Conservation (phyloP, 148 eudicot species). For the Nyssa sinensis region DNA sequence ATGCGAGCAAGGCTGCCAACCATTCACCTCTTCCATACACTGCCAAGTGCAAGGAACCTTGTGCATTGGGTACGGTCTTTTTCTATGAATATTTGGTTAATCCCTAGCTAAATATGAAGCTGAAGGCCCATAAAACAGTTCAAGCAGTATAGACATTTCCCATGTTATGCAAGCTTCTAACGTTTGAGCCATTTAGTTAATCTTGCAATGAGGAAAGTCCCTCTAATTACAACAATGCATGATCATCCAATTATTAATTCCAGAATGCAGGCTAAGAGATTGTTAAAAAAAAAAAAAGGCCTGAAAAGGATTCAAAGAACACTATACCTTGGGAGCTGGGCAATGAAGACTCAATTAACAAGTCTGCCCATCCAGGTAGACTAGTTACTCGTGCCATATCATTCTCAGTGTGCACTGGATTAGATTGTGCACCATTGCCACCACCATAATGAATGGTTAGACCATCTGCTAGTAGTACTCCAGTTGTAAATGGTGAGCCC, state of each 20-base stretch:
- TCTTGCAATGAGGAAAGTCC: neutral
- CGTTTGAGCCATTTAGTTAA: neutral
- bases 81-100: too few relatives aligned
- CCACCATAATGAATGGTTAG: constrained; percentile 39
- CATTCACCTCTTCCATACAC: too few relatives aligned
- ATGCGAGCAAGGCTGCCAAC: too few relatives aligned
- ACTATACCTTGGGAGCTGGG: constrained; percentile 57
- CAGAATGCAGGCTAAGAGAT: neutral
- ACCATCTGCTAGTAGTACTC: constrained; percentile 51
- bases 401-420: constrained; percentile 24
- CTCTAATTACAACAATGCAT: neutral
- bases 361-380: constrained; percentile 56
- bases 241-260: constrained; percentile 4
- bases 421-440: constrained; percentile 31
- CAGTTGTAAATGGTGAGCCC: constrained; percentile 49
- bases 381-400: constrained; percentile 20
- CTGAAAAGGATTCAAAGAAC: neutral
- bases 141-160: neutral
- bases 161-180: neutral
- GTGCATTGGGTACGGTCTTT: too few relatives aligned
- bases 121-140: neutral
- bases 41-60: too few relatives aligned
- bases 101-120: neutral
- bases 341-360: constrained; percentile 42
- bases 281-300: neutral